Percentiles rank a stretch among this genome's conserved stretches.
Evolutionary conservation across 768 basidiomycete genomes (phyloP).

Genomic region (Suillus clintonianus): DNA sequence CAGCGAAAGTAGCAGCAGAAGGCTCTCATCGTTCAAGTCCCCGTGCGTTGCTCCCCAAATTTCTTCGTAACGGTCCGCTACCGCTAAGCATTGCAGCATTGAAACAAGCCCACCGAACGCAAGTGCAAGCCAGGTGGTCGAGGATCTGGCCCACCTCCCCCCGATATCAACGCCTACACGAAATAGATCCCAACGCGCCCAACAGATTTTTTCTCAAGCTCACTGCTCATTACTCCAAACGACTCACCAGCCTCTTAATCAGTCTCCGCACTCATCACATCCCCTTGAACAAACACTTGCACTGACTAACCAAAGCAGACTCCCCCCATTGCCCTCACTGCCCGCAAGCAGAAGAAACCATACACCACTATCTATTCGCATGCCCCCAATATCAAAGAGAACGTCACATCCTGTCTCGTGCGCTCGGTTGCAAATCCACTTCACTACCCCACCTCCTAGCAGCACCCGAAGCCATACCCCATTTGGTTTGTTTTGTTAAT

Average conservation of each 20-base stretch:
- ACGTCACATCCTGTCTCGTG: no score
- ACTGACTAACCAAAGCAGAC: conserved; percentile 22
- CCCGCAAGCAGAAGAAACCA: conserved; percentile 22
- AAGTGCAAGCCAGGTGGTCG: neutral
- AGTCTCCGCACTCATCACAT: conserved; percentile 36
- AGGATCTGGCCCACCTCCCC: conserved; percentile 5
- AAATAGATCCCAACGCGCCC: neutral
- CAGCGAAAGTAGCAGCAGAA: neutral
- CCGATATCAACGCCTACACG: neutral
- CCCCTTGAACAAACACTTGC: conserved; percentile 31
- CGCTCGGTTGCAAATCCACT: no score
- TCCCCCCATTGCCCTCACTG: conserved; percentile 30
- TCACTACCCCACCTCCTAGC: no score
- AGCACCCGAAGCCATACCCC: no score
- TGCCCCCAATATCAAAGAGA: no score
- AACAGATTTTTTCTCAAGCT: neutral
- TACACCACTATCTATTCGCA: conserved; percentile 29
- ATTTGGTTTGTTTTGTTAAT: no score
- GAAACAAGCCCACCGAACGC: neutral
- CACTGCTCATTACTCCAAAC: conserved; percentile 6
- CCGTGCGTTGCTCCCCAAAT: neutral
- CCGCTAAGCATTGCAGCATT: neutral
- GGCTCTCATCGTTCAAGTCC: neutral
- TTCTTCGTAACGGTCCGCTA: neutral
- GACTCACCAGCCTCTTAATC: conserved; percentile 23